Evolutionary conservation across 139 green algal species (phyloP).

Genomic region (Tetratostichococcus sp.): DNA sequence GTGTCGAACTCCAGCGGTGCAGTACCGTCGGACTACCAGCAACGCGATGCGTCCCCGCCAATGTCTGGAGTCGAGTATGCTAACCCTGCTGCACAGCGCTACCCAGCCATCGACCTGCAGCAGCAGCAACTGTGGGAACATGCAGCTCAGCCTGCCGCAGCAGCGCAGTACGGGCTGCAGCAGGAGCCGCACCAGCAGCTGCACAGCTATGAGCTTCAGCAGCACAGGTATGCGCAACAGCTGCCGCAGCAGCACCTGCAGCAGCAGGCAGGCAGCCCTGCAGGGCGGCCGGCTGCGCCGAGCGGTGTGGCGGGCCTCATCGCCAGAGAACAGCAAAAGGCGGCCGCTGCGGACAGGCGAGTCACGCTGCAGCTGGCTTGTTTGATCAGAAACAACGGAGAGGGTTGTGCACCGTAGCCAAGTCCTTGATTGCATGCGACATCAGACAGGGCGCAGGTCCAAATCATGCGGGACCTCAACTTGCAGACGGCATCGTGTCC

Average conservation of each 20-base stretch:
- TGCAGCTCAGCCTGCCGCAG: too few species aligned
- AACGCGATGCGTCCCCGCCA: too few species aligned
- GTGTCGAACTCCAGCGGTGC: background rate
- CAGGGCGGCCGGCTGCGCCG: background rate
- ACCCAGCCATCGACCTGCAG: too few species aligned
- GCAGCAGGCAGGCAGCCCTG: background rate
- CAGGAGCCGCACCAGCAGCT: background rate
- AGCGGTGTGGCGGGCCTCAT: conserved; percentile 37
- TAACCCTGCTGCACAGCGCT: too few species aligned
- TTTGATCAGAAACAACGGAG: background rate
- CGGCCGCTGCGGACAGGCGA: conserved; percentile 22
- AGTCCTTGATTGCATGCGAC: too few species aligned
- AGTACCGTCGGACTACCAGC: background rate
- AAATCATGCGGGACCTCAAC: too few species aligned
- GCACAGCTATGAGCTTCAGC: background rate
- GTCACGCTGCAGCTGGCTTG: background rate
- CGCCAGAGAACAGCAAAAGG: conserved; percentile 25
- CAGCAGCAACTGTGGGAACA: too few species aligned
- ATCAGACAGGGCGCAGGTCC: too few species aligned
- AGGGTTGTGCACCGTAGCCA: too few species aligned
- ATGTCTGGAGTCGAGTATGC: too few species aligned
- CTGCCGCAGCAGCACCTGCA: background rate
- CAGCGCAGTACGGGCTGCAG: too few species aligned
- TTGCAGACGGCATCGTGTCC: too few species aligned
- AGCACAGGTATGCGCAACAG: background rate